phyloP scores from a whole-genome alignment of 352 stramenopile genomes.

The Pythium vanterpoolii region DNA sequence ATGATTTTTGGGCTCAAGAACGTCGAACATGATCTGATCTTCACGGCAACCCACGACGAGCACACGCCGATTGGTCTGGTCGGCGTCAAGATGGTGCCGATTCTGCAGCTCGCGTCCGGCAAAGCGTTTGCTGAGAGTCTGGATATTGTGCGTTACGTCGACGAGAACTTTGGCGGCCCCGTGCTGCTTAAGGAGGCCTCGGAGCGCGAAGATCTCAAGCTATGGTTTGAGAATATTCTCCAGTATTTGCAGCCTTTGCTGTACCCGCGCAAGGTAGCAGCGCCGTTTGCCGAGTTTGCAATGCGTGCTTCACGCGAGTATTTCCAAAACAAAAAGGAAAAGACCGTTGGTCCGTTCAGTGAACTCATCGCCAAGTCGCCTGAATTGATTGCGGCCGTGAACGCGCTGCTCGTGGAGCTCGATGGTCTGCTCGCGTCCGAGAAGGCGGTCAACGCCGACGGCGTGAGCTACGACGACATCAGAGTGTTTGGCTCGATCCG shows the following conservation, averaged over 20 bases:
- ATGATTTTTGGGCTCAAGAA: constrained; percentile 56
- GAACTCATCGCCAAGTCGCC: constrained; percentile 25
- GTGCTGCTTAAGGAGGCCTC: constrained; percentile 27
- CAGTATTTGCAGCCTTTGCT: constrained; percentile 33
- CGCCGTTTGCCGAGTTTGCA: constrained; percentile 42
- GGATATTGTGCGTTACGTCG: constrained; percentile 45
- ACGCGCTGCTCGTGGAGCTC: constrained; percentile 37
- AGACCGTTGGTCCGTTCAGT: constrained; percentile 34
- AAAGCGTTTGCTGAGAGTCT: constrained; percentile 38
- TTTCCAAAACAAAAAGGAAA: constrained; percentile 53
- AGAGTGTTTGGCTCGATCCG: constrained; percentile 46
- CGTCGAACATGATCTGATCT: constrained; percentile 34
- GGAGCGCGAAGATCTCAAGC: constrained; percentile 36
- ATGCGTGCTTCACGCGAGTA: constrained; percentile 42
- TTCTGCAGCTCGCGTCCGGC: constrained; percentile 13
- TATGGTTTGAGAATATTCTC: constrained; percentile 33
- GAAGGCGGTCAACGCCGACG: constrained; percentile 35
- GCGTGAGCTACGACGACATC: constrained; percentile 55
- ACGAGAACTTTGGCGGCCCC: constrained; percentile 32
- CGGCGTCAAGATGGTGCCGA: constrained; percentile 36
- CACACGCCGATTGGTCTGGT: constrained; percentile 35
- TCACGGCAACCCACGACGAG: constrained; percentile 44
- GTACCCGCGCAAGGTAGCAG: constrained; percentile 34
- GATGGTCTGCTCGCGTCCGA: constrained; percentile 35
- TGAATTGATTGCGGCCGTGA: constrained; percentile 36